These are phyloP conservation scores for Pleoardoris graminearum DNA, from an alignment of 2,329 filamentous ascomycete genomes.

Conservation along the genomic window DNA sequence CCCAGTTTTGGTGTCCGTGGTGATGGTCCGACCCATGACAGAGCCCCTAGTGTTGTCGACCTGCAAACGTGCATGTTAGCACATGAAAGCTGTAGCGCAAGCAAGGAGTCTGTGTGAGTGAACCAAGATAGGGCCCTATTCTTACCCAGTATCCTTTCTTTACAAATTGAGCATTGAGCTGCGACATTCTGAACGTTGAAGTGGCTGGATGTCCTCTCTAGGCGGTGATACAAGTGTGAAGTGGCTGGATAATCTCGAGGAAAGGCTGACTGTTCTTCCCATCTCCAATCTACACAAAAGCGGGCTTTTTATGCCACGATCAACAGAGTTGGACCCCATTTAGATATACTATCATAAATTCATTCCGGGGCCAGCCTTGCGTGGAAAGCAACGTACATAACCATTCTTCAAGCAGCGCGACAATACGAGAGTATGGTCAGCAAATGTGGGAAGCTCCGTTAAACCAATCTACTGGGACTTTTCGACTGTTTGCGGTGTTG, in stretches of 20 bases:
- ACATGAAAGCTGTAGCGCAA: not conserved
- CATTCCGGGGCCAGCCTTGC: not conserved
- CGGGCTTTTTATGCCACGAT: not conserved
- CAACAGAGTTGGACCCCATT: not conserved
- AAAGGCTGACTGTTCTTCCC: too few species aligned
- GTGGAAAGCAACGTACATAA: too few species aligned
- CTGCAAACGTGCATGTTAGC: not conserved
- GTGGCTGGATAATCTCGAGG: not conserved
- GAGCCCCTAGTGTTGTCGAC: constrained; percentile 11
- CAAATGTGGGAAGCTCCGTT: not conserved
- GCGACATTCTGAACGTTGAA: not conserved
- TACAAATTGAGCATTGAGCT: constrained; percentile 1
- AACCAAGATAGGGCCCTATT: not conserved
- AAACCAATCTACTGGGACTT: not conserved
- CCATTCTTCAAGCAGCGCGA: not conserved
- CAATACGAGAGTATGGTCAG: not conserved
- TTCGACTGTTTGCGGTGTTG: not conserved
- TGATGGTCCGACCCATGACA: constrained; percentile 24
- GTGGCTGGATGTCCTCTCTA: not conserved
- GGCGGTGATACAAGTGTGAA: not conserved
- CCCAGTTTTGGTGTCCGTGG: constrained; percentile 23
- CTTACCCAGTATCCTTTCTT: not conserved
- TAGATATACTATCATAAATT: not conserved
- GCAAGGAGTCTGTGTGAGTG: not conserved
- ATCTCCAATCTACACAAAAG: too few species aligned